phyloP scores from a whole-genome alignment of 495 filamentous ascomycete genomes.

The Penicillium alfredii region DNA sequence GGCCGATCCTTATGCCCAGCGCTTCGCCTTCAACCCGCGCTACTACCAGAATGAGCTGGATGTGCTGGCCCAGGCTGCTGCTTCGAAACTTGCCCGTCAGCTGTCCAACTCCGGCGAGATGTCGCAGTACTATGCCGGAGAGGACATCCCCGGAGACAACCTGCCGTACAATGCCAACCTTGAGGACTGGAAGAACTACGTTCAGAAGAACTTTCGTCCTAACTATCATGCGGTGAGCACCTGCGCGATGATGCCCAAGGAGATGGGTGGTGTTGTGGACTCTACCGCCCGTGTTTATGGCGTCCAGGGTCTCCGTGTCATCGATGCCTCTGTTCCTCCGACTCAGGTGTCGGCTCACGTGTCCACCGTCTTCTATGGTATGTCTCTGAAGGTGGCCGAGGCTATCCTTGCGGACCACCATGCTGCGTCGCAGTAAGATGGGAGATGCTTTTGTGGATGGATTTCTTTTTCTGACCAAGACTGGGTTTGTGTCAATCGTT shows the following conservation, averaged over 20 bases:
- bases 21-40: constrained; percentile 42
- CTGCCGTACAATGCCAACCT: constrained; percentile 32
- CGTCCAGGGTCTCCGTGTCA: constrained; percentile 38
- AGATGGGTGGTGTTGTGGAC: constrained; percentile 45
- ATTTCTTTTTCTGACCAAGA: too few relatives aligned
- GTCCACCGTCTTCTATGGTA: constrained; percentile 36
- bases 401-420: constrained; percentile 11
- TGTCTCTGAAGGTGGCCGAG: constrained; percentile 39
- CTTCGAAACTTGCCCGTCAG: constrained; percentile 43
- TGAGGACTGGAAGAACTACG: constrained; percentile 35
- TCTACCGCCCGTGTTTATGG: constrained; percentile 40
- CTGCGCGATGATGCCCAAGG: constrained; percentile 41
- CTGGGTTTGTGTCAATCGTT: too few relatives aligned
- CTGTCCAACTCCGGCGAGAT: constrained; percentile 27
- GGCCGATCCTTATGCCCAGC: constrained; percentile 31
- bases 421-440: too few relatives aligned
- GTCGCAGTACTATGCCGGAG: constrained; percentile 26
- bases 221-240: constrained; percentile 45
- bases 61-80: constrained; percentile 42
- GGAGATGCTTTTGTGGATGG: too few relatives aligned
- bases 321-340: constrained; percentile 41
- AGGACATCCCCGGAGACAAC: constrained; percentile 39
- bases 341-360: constrained; percentile 29
- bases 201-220: constrained; percentile 24
- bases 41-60: constrained; percentile 48